Conservation (phyloP, 2,329 filamentous ascomycete species). For the Colletotrichum abscissum region DNA sequence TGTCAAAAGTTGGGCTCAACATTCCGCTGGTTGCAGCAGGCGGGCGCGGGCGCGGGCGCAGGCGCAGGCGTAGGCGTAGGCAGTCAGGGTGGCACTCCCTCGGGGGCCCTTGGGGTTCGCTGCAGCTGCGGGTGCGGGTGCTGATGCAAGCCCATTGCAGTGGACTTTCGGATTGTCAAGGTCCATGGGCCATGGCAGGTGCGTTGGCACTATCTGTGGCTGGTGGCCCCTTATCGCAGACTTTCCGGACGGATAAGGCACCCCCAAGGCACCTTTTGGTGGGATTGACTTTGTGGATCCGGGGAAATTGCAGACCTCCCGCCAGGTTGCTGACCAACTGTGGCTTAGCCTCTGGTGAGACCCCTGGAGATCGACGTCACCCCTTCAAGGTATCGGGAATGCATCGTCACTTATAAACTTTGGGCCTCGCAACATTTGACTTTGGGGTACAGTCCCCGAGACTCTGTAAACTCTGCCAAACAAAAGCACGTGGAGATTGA, state of each 20-base stretch:
- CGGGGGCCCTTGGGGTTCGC: neutral
- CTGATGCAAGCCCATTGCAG: neutral
- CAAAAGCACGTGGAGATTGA: conserved; percentile 12
- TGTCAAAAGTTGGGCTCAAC: conserved; percentile 34
- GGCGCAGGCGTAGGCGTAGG: neutral
- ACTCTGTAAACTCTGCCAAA: neutral
- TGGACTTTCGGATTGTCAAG: conserved; percentile 11
- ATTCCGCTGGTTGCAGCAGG: conserved; percentile 25
- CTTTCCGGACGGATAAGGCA: neutral
- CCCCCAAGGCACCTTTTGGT: neutral
- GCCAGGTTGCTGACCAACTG: conserved; percentile 21
- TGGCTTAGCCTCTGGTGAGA: conserved; percentile 16
- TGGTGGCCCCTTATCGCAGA: neutral
- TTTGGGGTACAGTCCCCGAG: neutral
- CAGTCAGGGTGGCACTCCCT: no score
- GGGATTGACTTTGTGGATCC: conserved; percentile 20
- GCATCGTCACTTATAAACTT: neutral
- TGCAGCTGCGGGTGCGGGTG: conserved; percentile 19
- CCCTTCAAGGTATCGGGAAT: conserved; percentile 6
- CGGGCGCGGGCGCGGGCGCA: neutral
- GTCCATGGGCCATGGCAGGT: conserved; percentile 16
- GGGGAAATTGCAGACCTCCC: conserved; percentile 29
- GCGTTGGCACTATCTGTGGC: conserved; percentile 17
- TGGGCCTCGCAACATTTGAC: neutral
- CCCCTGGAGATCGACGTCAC: conserved; percentile 31